Percentiles rank a stretch among this genome's conserved stretches.
Evolutionary conservation across 805 yeast species (phyloP).

Genomic region (Cyberlindnera xylosilytica): DNA sequence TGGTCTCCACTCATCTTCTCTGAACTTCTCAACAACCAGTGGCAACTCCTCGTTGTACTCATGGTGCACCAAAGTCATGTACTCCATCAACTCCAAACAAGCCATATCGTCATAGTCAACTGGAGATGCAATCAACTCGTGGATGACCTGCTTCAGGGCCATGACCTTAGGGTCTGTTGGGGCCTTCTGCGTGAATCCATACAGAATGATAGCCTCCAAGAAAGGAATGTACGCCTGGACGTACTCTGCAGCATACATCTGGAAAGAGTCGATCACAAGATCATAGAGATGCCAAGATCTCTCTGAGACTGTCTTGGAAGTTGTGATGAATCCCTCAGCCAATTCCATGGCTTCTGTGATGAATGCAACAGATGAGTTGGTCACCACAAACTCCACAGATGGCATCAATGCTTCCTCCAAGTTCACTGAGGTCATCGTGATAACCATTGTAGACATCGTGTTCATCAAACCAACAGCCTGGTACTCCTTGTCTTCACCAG

Average conservation of each 20-base stretch:
- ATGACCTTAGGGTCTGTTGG: conserved; percentile 19
- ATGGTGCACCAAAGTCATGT: conserved; percentile 15
- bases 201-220: conserved; percentile 50
- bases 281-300: conserved; percentile 51
- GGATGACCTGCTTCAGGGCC: conserved; percentile 15
- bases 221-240: conserved; percentile 55
- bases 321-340: conserved; percentile 50
- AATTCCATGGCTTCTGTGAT: conserved; percentile 63
- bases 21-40: conserved; percentile 12
- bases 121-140: conserved; percentile 20
- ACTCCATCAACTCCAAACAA: conserved; percentile 32
- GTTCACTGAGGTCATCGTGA: conserved; percentile 58
- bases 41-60: conserved; percentile 18
- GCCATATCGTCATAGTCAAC: conserved; percentile 33
- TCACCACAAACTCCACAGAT: conserved; percentile 54
- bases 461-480: conserved; percentile 67
- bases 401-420: conserved; percentile 56
- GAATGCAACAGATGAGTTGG: conserved; percentile 57
- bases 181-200: conserved; percentile 40
- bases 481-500: conserved; percentile 55
- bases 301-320: conserved; percentile 46
- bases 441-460: conserved; percentile 70
- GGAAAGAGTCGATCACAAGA: conserved; percentile 49
- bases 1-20: conserved; percentile 33
- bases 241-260: conserved; percentile 57